Base-by-base conservation (phyloP, 495 filamentous ascomycete species). In the Penicillium flavigenum region DNA sequence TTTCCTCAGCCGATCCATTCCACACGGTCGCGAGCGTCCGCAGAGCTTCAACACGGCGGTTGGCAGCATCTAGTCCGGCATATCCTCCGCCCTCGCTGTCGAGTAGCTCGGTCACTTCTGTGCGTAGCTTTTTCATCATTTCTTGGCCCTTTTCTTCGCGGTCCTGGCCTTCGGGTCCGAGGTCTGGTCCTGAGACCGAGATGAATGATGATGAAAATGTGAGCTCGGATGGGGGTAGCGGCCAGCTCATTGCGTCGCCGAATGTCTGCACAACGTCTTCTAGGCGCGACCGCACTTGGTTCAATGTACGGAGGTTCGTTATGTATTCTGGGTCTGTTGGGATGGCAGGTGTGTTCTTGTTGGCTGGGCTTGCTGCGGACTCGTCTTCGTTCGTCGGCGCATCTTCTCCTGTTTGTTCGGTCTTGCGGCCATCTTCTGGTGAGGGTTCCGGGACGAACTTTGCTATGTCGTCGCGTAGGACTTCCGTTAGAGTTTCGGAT, bases 1-100 rank as follows among this genome's bases (percentile, higher is more conserved):
- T 92, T 62, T 96, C 94, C 79, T 98, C 94, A 0, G 89, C 88
- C 17, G 95, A 96, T 1, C 91, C 91, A 65, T 89, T 92, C 90
- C 95, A 98, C n/a, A 98, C 85, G 12, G 72, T 70, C 14, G 82
- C 81, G 60, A 96, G 75, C 45, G 83, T 79, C 57, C 88, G 84
- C 26, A 98, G 73, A 63, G 86, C 82, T 62, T 87, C 83, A 17
- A 98, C 83, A 12, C 90, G 80, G 17, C 76, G 76, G 17, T 80
- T 81, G 2, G 93, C 94, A 24, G 84, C 84, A 52, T 91, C 85
- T 19, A 90, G 73, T 10, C 70, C 73, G 19, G 67, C 73, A 11
- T 67, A 63, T 11, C 70, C 66, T 22, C 71, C 72, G 31, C 70
- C 66, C 2, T 77, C 68, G 20, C 78, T 78, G 11, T 83, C 76